phyloP scores from a whole-genome alignment of 306 rosid genomes.

The Rosa persica region DNA sequence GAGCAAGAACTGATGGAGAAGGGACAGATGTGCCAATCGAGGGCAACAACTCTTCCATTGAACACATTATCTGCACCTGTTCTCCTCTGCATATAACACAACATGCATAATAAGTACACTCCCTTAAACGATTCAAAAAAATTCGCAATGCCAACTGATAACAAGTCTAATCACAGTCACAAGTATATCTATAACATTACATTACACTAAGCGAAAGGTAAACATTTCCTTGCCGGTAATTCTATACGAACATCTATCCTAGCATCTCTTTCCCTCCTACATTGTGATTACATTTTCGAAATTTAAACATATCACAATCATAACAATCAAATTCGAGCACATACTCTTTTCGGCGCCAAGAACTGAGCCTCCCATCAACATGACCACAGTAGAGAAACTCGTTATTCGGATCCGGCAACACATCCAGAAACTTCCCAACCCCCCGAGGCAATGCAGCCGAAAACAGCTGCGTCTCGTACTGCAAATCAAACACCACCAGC shows the following conservation, averaged over 20 bases:
- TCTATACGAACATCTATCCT: neutral
- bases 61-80: constrained; percentile 78
- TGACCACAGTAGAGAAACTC: constrained; percentile 87
- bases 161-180: neutral
- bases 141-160: neutral
- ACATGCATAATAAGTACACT: constrained; percentile 25
- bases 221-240: neutral
- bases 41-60: constrained; percentile 94
- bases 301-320: neutral
- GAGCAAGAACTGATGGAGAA: constrained; percentile 76
- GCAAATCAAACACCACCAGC: constrained; percentile 79
- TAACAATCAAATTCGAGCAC: constrained; percentile 13
- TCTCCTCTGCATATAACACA: constrained; percentile 61
- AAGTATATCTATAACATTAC: neutral
- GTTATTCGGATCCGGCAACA: constrained; percentile 76
- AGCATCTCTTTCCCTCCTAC: neutral
- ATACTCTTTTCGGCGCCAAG: constrained; percentile 93
- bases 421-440: constrained; percentile 82
- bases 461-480: constrained; percentile 70
- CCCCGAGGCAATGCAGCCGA: constrained; percentile 74
- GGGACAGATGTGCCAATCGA: constrained; percentile 88
- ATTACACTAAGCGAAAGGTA: neutral
- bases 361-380: constrained; percentile 85
- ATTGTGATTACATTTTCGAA: neutral
- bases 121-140: too few relatives aligned